Conservation (phyloP, 495 filamentous ascomycete genomes). For the Daldinia concentrica region DNA sequence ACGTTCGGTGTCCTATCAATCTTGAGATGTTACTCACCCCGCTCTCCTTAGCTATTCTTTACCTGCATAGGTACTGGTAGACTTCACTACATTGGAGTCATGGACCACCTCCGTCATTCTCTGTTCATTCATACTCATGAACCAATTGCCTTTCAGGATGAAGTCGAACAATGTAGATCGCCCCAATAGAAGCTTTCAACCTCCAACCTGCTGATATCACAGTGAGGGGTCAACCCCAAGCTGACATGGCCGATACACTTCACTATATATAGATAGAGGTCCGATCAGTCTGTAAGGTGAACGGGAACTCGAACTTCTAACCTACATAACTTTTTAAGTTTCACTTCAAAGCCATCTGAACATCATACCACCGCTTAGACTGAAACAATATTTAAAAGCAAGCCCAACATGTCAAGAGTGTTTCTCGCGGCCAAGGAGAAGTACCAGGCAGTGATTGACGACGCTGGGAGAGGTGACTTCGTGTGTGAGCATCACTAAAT, state of each 20-base stretch:
- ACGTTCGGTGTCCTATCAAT: background rate
- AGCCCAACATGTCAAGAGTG: constrained; percentile 42
- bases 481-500: constrained; percentile 37
- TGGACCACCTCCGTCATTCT: constrained; percentile 26
- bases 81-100: background rate
- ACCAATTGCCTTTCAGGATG: constrained; percentile 30
- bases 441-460: constrained; percentile 46
- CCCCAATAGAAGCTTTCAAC: constrained; percentile 22
- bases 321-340: background rate
- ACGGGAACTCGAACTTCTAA: background rate
- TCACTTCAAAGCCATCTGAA: background rate
- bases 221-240: constrained; percentile 38
- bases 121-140: constrained; percentile 16
- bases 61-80: background rate
- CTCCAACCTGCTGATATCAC: constrained; percentile 37
- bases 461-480: constrained; percentile 45
- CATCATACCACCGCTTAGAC: constrained; percentile 1
- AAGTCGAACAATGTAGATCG: constrained; percentile 27
- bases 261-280: constrained; percentile 18
- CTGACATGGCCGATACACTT: constrained; percentile 17
- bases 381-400: background rate
- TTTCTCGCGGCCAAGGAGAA: constrained; percentile 44
- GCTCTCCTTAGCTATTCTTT: background rate
- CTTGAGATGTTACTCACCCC: background rate
- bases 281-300: background rate